Evolutionary conservation across 2,329 filamentous ascomycete genomes (phyloP).

Genomic region (Cercospora nicotianae): DNA sequence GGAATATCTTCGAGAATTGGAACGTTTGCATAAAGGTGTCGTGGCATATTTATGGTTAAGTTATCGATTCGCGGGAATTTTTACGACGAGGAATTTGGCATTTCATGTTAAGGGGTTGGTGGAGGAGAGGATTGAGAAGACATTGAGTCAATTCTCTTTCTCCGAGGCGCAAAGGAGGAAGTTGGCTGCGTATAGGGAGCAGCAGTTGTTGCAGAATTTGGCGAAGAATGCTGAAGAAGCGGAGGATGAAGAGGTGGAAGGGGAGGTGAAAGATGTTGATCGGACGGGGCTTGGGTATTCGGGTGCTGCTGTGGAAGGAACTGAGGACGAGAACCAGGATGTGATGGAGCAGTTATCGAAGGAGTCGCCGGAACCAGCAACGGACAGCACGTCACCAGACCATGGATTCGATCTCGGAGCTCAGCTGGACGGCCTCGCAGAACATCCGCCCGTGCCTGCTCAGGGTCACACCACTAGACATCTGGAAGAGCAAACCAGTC

Average conservation of each 20-base stretch:
- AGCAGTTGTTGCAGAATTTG: constrained; percentile 25
- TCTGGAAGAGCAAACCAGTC: constrained; percentile 25
- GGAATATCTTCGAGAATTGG: constrained; percentile 66
- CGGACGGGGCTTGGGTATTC: not conserved
- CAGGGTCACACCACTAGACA: not conserved
- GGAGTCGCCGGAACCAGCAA: not conserved
- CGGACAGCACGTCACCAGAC: not conserved
- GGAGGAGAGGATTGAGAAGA: constrained; percentile 70
- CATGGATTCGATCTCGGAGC: constrained; percentile 10
- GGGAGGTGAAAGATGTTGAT: constrained; percentile 41
- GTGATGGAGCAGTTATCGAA: constrained; percentile 14
- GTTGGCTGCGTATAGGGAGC: constrained; percentile 33
- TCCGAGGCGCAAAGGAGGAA: constrained; percentile 33
- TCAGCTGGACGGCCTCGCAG: constrained; percentile 7
- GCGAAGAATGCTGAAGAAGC: constrained; percentile 15
- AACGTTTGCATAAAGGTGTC: constrained; percentile 76
- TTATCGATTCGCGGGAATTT: constrained; percentile 81
- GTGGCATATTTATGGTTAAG: constrained; percentile 91
- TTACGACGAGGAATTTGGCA: constrained; percentile 71
- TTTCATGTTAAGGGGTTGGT: constrained; percentile 76
- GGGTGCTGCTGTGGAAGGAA: constrained; percentile 5
- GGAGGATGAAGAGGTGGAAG: constrained; percentile 41
- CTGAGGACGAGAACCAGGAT: constrained; percentile 14
- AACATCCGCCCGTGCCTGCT: constrained; percentile 4
- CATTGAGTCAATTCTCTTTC: constrained; percentile 59